Percentiles rank a stretch among this genome's conserved stretches.
Conservation (phyloP, 805 yeast species). For the Yamadazyma endophytica region DNA sequence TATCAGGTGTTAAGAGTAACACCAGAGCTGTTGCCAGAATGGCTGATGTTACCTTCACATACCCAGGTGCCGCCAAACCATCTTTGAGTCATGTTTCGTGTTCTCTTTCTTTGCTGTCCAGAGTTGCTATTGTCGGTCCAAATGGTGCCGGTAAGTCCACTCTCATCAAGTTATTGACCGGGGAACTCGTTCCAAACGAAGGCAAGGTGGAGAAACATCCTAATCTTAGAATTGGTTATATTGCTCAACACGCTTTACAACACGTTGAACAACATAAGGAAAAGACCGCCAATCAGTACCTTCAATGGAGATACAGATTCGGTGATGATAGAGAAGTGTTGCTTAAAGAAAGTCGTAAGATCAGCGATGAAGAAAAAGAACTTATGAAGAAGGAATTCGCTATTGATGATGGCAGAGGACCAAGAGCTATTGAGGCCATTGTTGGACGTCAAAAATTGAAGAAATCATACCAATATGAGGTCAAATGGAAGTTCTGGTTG, state of each 20-base stretch:
- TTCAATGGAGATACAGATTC: conserved; percentile 96
- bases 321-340: conserved; percentile 98
- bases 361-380: conserved; percentile 69
- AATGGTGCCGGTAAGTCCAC: conserved; percentile 99
- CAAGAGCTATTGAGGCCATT: conserved; percentile 85
- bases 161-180: conserved; percentile 87
- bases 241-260: conserved; percentile 97
- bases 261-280: conserved; percentile 97
- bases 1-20: conserved; percentile 94
- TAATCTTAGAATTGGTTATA: conserved; percentile 94
- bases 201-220: conserved; percentile 98
- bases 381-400: conserved; percentile 77
- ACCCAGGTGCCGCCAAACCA: conserved; percentile 87
- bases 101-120: conserved; percentile 89
- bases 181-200: conserved; percentile 77
- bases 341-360: conserved; percentile 86
- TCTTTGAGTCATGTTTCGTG: conserved; percentile 77
- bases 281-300: conserved; percentile 94
- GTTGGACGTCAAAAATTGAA: conserved; percentile 97
- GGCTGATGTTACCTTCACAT: conserved; percentile 78
- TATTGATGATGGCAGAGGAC: conserved; percentile 81
- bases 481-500: conserved; percentile 82
- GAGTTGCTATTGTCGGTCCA: conserved; percentile 96
- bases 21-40: conserved; percentile 92
- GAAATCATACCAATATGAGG: conserved; percentile 94